Evolutionary conservation across 768 basidiomycete genomes (phyloP).

Genomic region (Tulasnella sp.): DNA sequence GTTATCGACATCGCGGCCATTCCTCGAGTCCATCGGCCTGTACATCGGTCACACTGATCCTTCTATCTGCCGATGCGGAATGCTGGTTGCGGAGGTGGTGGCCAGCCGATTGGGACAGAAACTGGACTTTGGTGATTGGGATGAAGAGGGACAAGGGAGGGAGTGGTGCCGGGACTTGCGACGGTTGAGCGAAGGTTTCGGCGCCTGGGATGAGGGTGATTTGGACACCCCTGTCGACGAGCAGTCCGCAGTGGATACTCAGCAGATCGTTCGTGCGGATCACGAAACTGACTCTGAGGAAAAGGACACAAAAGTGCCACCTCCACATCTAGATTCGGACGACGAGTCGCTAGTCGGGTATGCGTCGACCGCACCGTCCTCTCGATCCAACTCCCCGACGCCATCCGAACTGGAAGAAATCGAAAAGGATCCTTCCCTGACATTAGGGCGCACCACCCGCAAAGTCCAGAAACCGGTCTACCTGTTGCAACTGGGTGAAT

Average conservation of each 20-base stretch:
- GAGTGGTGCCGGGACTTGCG: slow-evolving; percentile 54
- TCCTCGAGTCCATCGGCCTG: slow-evolving; percentile 54
- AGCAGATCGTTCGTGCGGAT: background rate
- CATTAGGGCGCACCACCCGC: slow-evolving; percentile 35
- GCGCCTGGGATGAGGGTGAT: background rate
- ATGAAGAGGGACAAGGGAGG: slow-evolving; percentile 53
- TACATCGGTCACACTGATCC: slow-evolving; percentile 72
- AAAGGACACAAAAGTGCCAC: slow-evolving; percentile 20
- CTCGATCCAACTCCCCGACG: slow-evolving; percentile 69
- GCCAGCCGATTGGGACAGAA: slow-evolving; percentile 49
- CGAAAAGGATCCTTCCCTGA: slow-evolving; percentile 73
- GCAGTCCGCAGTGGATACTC: slow-evolving; percentile 16
- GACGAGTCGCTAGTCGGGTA: slow-evolving; percentile 75
- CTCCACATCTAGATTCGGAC: slow-evolving; percentile 52
- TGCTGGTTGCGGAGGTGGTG: slow-evolving; percentile 79
- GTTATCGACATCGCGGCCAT: slow-evolving; percentile 42
- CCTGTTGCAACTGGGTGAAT: slow-evolving; percentile 65
- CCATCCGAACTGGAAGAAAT: slow-evolving; percentile 70
- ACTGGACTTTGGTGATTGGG: slow-evolving; percentile 75
- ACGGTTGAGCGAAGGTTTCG: slow-evolving; percentile 19
- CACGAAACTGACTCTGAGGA: background rate
- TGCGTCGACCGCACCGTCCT: slow-evolving; percentile 45
- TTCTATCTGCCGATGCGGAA: slow-evolving; percentile 73
- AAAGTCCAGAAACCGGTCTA: slow-evolving; percentile 79
- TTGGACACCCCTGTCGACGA: slow-evolving; percentile 40